Percentiles rank a stretch among this genome's conserved stretches.
Conservation (phyloP, 2,329 filamentous ascomycete species). For the Fusarium coffeatum region DNA sequence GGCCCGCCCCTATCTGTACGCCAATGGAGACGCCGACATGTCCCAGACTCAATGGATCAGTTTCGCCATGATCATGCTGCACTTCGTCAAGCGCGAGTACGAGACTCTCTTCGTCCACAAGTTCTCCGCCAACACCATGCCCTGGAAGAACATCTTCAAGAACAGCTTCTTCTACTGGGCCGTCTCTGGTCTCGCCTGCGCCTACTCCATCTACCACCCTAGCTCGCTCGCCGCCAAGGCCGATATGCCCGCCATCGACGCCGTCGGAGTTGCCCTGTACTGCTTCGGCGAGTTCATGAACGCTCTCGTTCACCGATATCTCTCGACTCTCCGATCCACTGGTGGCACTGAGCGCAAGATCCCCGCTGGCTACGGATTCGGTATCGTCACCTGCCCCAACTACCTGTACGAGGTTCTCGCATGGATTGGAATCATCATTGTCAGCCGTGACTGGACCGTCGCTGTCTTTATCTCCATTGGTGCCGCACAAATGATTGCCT, state of each 20-base stretch:
- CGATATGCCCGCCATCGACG: slow-evolving; percentile 64
- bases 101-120: slow-evolving; percentile 96
- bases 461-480: slow-evolving; percentile 81
- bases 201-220: slow-evolving; percentile 86
- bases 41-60: slow-evolving; percentile 77
- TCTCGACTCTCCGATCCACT: slow-evolving; percentile 79
- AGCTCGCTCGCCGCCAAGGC: slow-evolving; percentile 72
- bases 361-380: slow-evolving; percentile 85
- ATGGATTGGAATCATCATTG: slow-evolving; percentile 84
- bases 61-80: slow-evolving; percentile 78
- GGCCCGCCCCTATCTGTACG: slow-evolving; percentile 73
- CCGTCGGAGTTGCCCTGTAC: slow-evolving; percentile 77
- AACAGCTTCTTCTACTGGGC: slow-evolving; percentile 97
- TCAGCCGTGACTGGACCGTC: slow-evolving; percentile 83
- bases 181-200: slow-evolving; percentile 81
- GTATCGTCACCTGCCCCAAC: slow-evolving; percentile 92
- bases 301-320: slow-evolving; percentile 80
- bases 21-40: slow-evolving; percentile 62
- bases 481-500: slow-evolving; percentile 81
- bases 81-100: slow-evolving; percentile 95
- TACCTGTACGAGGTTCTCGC: slow-evolving; percentile 93
- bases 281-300: slow-evolving; percentile 84
- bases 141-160: slow-evolving; percentile 88
- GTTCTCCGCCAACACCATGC: slow-evolving; percentile 96
- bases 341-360: slow-evolving; percentile 91